Evolutionary conservation across 2,329 filamentous ascomycete genomes (phyloP), one percentile per base, ranked within the genome.

Genomic region (Huntiella moniliformis): DNA sequence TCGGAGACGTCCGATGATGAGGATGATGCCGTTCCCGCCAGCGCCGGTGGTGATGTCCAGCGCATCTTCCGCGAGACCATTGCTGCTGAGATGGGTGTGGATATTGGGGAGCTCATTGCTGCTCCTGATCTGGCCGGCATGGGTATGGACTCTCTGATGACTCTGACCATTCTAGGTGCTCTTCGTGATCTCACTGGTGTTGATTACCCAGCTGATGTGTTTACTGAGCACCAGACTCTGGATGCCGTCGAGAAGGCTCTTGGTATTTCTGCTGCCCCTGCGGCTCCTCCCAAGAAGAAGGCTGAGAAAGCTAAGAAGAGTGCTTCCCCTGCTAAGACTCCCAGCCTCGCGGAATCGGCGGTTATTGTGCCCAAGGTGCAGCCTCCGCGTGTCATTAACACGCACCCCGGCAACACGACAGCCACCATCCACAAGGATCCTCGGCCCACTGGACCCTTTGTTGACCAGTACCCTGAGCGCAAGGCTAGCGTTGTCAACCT

Each of bases 11-110:
- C 62, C 43, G 57, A 54, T 16, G 64, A 63, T 49, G 57, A 61
- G 40, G 59, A 65, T 52, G 22, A 28, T 28, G 7, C 22, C 22
- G 10, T 28, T 8, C 22, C 22, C 7, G 10, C 6, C 10, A 28
- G 6, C 6, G 34, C 31, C 8, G 13, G 2, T 7, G 40, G 34
- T 5, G 63, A 67, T 56, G 55, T 71, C 34, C 61, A 67, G 62
- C 54, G 65, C 56, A 57, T 70, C 53, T 67, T 82, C 40, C 74
- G 79, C 58, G 68, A 71, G 45, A 80, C 77, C 47, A 75, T 83
- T 51, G 73, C 77, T n/a, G 66, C 70, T 34, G 79, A 83, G 58
- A 81, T 82, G 70, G 76, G 76, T 48, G 73, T 82, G n/a, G 72
- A 77, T 17, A 64, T 79, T 8, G 72, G 76, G 28, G 77, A 82